Percentiles rank a stretch among this genome's conserved stretches.
Evolutionary conservation across 148 eudicot species (phyloP).

Genomic region (Selenicereus undatus): DNA sequence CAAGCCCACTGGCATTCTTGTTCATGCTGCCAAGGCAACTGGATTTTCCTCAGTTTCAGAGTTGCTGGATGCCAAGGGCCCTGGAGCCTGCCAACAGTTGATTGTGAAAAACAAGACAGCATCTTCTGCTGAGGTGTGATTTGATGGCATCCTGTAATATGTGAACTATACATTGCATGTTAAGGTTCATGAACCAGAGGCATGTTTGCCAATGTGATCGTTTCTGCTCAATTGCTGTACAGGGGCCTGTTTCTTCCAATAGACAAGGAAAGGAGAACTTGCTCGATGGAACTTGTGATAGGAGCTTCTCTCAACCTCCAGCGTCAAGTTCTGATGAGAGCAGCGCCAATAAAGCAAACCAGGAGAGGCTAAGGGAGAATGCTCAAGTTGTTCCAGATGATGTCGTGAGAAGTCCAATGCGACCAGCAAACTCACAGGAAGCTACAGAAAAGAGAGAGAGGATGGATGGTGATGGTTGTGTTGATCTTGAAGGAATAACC

Average conservation of each 20-base stretch:
- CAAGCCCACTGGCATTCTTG: conserved; percentile 75
- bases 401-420: conserved; percentile 20
- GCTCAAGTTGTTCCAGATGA: conserved; percentile 16
- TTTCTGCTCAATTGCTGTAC: conserved; percentile 13
- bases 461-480: background rate
- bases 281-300: conserved; percentile 28
- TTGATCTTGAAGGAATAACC: background rate
- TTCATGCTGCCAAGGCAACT: conserved; percentile 66
- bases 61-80: conserved; percentile 53
- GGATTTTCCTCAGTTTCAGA: conserved; percentile 92
- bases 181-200: background rate
- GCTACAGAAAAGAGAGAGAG: conserved; percentile 20
- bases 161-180: background rate
- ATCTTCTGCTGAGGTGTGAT: conserved; percentile 30
- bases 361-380: conserved; percentile 23
- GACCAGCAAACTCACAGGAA: conserved; percentile 10
- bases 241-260: conserved; percentile 43
- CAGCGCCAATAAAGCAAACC: conserved; percentile 38
- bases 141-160: conserved; percentile 1
- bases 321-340: conserved; percentile 12
- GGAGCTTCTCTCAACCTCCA: conserved; percentile 22
- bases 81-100: conserved; percentile 28
- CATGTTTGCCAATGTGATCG: conserved; percentile 1
- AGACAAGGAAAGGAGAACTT: conserved; percentile 58
- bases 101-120: conserved; percentile 19